Evolutionary conservation across 169 alveolate species (phyloP).

Genomic region (Cryptosporidium muris): DNA sequence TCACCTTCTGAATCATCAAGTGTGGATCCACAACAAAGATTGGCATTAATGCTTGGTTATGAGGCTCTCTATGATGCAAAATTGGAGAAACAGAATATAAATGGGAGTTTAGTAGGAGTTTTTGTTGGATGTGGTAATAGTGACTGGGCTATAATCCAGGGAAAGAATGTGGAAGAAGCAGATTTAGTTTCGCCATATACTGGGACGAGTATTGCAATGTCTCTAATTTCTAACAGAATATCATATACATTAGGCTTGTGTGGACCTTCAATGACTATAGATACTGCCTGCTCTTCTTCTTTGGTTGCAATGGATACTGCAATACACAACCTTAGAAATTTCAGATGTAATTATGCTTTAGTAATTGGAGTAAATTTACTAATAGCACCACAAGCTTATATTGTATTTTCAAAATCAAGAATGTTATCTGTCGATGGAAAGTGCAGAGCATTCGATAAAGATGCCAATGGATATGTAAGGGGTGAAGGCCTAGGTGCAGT

Average conservation of each 20-base stretch:
- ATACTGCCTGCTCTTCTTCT: slow-evolving; percentile 78
- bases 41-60: slow-evolving; percentile 42
- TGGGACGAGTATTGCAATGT: slow-evolving; percentile 70
- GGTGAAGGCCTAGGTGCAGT: slow-evolving; percentile 65
- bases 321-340: slow-evolving; percentile 19
- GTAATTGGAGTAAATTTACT: slow-evolving; percentile 60
- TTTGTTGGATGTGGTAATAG: slow-evolving; percentile 70
- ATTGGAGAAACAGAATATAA: neutral
- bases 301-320: slow-evolving; percentile 76
- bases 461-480: slow-evolving; percentile 70
- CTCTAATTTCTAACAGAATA: slow-evolving; percentile 75
- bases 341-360: slow-evolving; percentile 25
- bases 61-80: slow-evolving; percentile 41
- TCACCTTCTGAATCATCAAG: slow-evolving; percentile 60
- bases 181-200: slow-evolving; percentile 58
- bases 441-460: slow-evolving; percentile 60
- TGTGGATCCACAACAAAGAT: slow-evolving; percentile 63
- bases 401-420: slow-evolving; percentile 57
- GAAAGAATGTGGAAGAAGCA: slow-evolving; percentile 35
- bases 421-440: slow-evolving; percentile 65
- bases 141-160: slow-evolving; percentile 67
- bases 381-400: slow-evolving; percentile 60
- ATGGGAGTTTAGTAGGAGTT: slow-evolving; percentile 41
- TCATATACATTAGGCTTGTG: slow-evolving; percentile 74
- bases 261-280: slow-evolving; percentile 79